Percentiles rank a stretch among this genome's conserved stretches.
phyloP scores from a whole-genome alignment of 768 basidiomycete species.

The Serendipita indica region DNA sequence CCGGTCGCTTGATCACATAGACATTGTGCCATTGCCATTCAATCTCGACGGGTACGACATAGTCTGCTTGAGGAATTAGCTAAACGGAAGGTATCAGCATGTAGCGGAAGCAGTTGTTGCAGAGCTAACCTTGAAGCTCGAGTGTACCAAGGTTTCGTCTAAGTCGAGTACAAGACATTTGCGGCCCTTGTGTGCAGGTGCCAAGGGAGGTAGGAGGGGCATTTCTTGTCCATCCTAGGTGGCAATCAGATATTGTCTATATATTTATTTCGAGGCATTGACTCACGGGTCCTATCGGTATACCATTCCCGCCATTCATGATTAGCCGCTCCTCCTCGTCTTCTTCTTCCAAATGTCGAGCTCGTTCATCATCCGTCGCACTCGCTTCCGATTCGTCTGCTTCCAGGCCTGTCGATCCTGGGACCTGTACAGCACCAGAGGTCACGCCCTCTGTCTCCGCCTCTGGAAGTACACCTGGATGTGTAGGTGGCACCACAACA shows the following conservation, averaged over 20 bases:
- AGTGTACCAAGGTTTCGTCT: slow-evolving; percentile 35
- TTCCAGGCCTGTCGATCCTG: slow-evolving; percentile 55
- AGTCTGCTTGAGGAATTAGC: slow-evolving; percentile 36
- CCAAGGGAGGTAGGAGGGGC: slow-evolving; percentile 29
- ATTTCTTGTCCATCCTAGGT: slow-evolving; percentile 27
- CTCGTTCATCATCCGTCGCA: background rate
- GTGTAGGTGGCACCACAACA: slow-evolving; percentile 16
- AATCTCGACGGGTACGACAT: slow-evolving; percentile 39
- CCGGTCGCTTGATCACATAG: slow-evolving; percentile 38
- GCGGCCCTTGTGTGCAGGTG: slow-evolving; percentile 24
- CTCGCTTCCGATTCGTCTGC: slow-evolving; percentile 11
- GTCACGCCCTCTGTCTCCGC: slow-evolving; percentile 79
- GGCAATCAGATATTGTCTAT: background rate
- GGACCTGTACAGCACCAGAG: slow-evolving; percentile 79
- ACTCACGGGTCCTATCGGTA: slow-evolving; percentile 31
- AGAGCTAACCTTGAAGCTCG: slow-evolving; percentile 33
- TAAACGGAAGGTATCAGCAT: slow-evolving; percentile 17
- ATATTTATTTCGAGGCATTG: background rate
- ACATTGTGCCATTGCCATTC: slow-evolving; percentile 37
- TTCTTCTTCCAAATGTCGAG: slow-evolving; percentile 19
- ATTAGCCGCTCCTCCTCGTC: slow-evolving; percentile 32
- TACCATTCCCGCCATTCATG: slow-evolving; percentile 31
- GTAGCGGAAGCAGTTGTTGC: background rate
- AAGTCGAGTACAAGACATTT: slow-evolving; percentile 37
- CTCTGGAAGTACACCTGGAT: slow-evolving; percentile 32